These are phyloP conservation scores for Erucastrum elatum DNA, from an alignment of 345 rosid species.

Conservation along the genomic window DNA sequence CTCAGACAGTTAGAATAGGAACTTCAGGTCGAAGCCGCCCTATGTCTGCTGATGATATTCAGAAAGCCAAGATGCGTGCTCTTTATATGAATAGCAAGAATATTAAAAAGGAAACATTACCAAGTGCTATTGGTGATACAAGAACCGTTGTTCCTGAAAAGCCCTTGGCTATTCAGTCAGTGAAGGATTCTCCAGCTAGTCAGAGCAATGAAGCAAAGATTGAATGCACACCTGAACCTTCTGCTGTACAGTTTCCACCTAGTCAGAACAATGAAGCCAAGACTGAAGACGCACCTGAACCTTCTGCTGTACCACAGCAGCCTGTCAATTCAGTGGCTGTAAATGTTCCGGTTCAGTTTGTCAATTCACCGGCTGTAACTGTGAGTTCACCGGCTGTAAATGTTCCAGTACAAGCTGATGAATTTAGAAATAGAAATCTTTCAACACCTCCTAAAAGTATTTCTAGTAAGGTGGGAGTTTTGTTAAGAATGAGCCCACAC, in stretches of 20 bases:
- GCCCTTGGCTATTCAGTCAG: constrained; percentile 39
- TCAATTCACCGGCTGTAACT: not conserved
- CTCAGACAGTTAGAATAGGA: constrained; percentile 59
- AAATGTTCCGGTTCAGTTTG: constrained; percentile 10
- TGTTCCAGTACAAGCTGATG: constrained; percentile 27
- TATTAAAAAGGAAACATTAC: constrained; percentile 54
- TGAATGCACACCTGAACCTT: constrained; percentile 40
- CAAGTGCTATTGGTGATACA: constrained; percentile 46
- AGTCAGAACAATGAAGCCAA: constrained; percentile 35
- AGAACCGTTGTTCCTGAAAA: constrained; percentile 48
- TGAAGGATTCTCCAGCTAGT: constrained; percentile 32
- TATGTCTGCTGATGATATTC: constrained; percentile 98
- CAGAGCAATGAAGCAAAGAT: constrained; percentile 37
- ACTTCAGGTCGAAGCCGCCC: constrained; percentile 75
- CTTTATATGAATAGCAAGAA: constrained; percentile 76
- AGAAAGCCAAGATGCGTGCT: constrained; percentile 95
- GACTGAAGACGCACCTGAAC: constrained; percentile 43
- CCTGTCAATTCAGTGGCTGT: not conserved
- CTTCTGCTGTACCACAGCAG: constrained; percentile 17
- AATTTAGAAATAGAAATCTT: constrained; percentile 30
- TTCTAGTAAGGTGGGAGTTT: constrained; percentile 25
- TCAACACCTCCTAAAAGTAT: constrained; percentile 31
- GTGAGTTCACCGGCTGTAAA: constrained; percentile 23
- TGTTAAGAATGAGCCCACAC: constrained; percentile 45
- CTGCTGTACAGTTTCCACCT: constrained; percentile 24